Percentiles rank a stretch among this genome's conserved stretches.
Evolutionary conservation across 345 rosid species (phyloP).

Genomic region (Gossypium australe): DNA sequence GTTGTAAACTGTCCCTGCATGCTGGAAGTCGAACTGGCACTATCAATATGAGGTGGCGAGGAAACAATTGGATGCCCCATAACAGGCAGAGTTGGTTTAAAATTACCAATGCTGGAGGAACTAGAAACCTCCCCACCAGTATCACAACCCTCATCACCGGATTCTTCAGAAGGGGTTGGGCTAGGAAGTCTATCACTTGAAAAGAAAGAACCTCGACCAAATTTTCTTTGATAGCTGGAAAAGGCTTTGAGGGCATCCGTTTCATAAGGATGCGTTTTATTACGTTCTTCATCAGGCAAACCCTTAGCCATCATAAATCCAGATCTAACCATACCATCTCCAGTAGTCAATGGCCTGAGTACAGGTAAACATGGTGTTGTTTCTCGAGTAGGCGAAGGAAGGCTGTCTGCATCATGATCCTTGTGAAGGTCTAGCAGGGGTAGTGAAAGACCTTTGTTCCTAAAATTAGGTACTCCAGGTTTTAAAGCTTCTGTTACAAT

Average conservation of each 20-base stretch:
- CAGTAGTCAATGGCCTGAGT: conserved; percentile 29
- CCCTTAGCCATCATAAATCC: conserved; percentile 29
- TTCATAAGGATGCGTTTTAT: conserved; percentile 58
- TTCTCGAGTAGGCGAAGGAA: conserved; percentile 92
- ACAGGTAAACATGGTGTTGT: conserved; percentile 45
- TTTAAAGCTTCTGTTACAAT: conserved; percentile 33
- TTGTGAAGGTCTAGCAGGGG: conserved; percentile 92
- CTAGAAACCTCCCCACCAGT: conserved; percentile 69
- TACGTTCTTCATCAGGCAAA: conserved; percentile 26
- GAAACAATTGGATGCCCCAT: conserved; percentile 26
- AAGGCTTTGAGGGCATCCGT: conserved; percentile 70
- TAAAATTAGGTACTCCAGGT: conserved; percentile 33
- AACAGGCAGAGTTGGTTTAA: conserved; percentile 21
- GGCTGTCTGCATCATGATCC: conserved; percentile 91
- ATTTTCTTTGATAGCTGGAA: conserved; percentile 75
- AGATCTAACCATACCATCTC: conserved; percentile 35
- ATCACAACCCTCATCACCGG: conserved; percentile 49
- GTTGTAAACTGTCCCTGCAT: conserved; percentile 24
- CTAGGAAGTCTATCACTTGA: conserved; percentile 70
- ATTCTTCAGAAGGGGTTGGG: conserved; percentile 92
- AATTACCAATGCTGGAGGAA: conserved; percentile 22
- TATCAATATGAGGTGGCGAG: conserved; percentile 18
- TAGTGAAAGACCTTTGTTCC: conserved; percentile 45
- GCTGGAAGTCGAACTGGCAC: conserved; percentile 5
- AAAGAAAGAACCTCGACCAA: conserved; percentile 42